Evolutionary conservation across 306 rosid species (phyloP).

Genomic region (Vigna mungo): DNA sequence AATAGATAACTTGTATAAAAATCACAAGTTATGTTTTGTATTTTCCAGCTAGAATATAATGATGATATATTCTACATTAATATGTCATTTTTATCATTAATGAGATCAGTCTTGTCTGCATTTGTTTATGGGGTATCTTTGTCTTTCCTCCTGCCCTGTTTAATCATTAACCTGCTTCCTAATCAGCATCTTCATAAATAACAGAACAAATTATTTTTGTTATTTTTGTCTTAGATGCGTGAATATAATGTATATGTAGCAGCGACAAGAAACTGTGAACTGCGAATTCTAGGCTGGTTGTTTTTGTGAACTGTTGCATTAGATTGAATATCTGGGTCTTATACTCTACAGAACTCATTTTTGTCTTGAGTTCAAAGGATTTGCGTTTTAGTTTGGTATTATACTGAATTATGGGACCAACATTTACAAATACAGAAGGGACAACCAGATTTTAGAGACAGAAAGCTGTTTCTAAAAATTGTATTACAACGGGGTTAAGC

Average conservation of each 20-base stretch:
- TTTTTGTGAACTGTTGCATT: not conserved
- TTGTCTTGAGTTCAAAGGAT: too few species aligned
- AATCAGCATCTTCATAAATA: not conserved
- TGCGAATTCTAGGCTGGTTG: not conserved
- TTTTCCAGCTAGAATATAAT: slow-evolving; percentile 1
- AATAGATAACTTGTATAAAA: not conserved
- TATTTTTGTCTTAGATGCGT: not conserved
- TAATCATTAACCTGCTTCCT: not conserved
- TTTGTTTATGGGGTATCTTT: not conserved
- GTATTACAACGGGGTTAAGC: not conserved
- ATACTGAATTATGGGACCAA: not conserved
- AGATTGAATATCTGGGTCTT: not conserved
- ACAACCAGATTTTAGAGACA: not conserved
- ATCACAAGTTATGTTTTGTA: not conserved
- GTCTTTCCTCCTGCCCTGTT: not conserved
- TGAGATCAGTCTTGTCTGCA: not conserved
- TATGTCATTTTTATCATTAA: not conserved
- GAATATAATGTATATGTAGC: not conserved
- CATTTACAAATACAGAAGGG: not conserved
- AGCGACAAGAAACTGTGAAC: not conserved
- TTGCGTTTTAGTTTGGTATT: not conserved
- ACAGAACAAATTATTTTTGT: not conserved
- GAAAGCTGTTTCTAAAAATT: not conserved
- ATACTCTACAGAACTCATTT: not conserved
- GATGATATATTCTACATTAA: not conserved